Evolutionary conservation across 176 grass and related monocot genomes (phyloP).

Genomic region (Eragrostis curvula): DNA sequence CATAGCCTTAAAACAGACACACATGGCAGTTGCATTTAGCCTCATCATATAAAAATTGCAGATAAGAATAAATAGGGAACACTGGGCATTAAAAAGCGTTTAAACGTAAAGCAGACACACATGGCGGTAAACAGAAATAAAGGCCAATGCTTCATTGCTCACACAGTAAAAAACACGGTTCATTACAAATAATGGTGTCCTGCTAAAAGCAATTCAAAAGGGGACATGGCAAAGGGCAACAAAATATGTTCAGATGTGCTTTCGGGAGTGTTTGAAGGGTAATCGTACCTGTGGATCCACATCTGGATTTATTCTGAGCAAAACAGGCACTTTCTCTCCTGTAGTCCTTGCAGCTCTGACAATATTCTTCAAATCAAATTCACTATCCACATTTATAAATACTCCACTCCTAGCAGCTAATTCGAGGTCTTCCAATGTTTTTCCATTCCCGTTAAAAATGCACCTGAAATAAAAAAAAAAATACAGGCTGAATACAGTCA

Average conservation of each 20-base stretch:
- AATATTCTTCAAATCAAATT: slow-evolving; percentile 98
- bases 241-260: slow-evolving; percentile 20
- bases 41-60: not conserved
- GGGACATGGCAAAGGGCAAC: not conserved
- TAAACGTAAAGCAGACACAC: too few species aligned
- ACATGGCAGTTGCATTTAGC: not conserved
- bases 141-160: not conserved
- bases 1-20: not conserved
- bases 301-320: slow-evolving; percentile 98
- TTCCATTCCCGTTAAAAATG: slow-evolving; percentile 99
- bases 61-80: not conserved
- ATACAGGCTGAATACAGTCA: slow-evolving; percentile 28
- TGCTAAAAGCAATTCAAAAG: not conserved
- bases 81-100: too few species aligned
- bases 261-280: not conserved
- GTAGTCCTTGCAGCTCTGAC: slow-evolving; percentile 66
- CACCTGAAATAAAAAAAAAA: slow-evolving; percentile 88
- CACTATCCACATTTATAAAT: slow-evolving; percentile 97
- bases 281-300: slow-evolving; percentile 92
- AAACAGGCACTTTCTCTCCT: slow-evolving; percentile 88
- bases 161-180: not conserved
- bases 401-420: slow-evolving; percentile 88
- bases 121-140: too few species aligned
- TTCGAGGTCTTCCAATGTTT: slow-evolving; percentile 81
- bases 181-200: not conserved